Evolutionary conservation across 345 rosid genomes (phyloP), one percentile per base, ranked within the genome.

Genomic region (Acer yangbiense): DNA sequence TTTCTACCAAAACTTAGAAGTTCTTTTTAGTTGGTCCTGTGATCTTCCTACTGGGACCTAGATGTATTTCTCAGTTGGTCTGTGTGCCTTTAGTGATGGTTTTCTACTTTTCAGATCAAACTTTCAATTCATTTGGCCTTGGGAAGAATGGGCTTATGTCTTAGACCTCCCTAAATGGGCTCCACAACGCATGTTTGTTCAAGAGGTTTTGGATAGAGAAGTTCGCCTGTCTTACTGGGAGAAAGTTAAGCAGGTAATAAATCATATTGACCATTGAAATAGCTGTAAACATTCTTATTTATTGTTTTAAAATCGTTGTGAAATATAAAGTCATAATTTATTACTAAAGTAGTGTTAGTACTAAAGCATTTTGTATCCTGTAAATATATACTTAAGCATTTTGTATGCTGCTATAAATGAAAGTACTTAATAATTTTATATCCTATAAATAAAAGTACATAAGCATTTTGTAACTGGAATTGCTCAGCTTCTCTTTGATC

Each of bases 71-170:
- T 48, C 7, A 32, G 39, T 44, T 74, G 69, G 69, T 77, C 29
- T 52, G 12, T 43, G 13, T 75, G 13, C 44, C 57, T 55, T 52
- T 78, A 70, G 65, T 50, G 23, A 68, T 76, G 50, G 21, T 9
- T 79, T 85, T 44, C 21, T 75, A 78, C 23, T 74, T 79, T 77
- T 32, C 89, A 96, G 99, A 81, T 96, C 99, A 75, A 96, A 96
- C 83, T 96, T 96, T 78, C 98, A 96, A 76, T 94, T 94, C 86
- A 94, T 94, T 77, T 96, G 99, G 99, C 99, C 99, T 10, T 96
- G 99, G 99, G 99, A 96, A 84, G 99, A 96, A 82, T 96, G 99
- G 99, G 97, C 93, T 70, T 89, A 87, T 87, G 99, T 96, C 75
- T 80, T 96, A 78, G 97, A 90, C 81, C 97, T 96, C 71, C 98